Evolutionary conservation across 1,284 basidiomycete species (phyloP).

Genomic region (Kwoniella shivajii): DNA sequence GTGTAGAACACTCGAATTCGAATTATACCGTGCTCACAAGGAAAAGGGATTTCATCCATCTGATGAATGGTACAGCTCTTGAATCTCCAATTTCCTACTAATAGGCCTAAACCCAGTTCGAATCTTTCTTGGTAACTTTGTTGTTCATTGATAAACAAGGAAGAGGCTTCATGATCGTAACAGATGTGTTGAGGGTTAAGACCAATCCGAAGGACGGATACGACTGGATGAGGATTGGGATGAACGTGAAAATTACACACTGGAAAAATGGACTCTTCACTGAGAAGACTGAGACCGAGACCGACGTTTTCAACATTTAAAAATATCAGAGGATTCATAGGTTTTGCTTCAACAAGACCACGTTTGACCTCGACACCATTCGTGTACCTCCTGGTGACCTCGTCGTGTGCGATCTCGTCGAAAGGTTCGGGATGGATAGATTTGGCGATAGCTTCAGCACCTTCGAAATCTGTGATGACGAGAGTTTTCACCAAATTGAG

Average conservation of each 20-base stretch:
- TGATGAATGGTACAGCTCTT: background rate
- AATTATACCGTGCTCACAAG: background rate
- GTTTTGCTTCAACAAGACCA: background rate
- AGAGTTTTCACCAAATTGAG: constrained; percentile 4
- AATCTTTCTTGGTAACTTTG: background rate
- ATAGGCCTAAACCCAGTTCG: background rate
- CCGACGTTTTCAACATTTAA: background rate
- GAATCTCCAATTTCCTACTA: background rate
- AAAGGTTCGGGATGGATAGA: background rate
- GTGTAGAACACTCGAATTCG: background rate
- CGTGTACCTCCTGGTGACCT: background rate
- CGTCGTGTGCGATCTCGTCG: background rate
- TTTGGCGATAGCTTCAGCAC: background rate
- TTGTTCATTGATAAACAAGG: background rate
- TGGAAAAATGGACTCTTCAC: background rate
- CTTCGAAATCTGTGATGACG: background rate
- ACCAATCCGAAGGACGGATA: background rate
- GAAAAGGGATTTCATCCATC: background rate
- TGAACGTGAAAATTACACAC: background rate
- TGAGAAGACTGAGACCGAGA: background rate
- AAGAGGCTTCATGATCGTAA: background rate
- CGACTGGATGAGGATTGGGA: background rate
- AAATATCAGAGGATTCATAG: background rate
- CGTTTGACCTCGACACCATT: background rate
- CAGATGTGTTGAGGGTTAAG: background rate